Evolutionary conservation across 2,329 filamentous ascomycete species (phyloP), one percentile per base, ranked within the genome.

Genomic region (Arthrobotrys pseudoclavata): DNA sequence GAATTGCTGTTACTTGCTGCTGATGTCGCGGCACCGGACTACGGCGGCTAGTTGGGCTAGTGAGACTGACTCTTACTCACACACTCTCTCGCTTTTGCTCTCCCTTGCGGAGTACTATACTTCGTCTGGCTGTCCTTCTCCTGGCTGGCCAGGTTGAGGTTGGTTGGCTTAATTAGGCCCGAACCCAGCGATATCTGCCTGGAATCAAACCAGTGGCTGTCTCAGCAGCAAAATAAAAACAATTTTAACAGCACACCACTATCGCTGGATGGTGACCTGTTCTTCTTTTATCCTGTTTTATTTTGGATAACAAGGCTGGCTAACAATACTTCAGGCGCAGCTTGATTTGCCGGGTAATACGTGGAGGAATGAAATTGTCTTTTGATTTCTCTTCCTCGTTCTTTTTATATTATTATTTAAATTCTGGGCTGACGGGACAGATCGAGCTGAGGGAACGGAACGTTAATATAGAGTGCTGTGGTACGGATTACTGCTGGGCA

Each of bases 401-500:
- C 24, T 29, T 29, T 60, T 42, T 34, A n/a, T 55, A 31, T 45
- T 63, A 24, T 53, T 31, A 31, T 29, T 29, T 31, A 1, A n/a
- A 26, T 47, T 18, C 29, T 47, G 18, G 40, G 60, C 69, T 74
- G 61, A 72, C 45, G 57, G 15, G 13, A 40, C 37, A 13, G 37
- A 48, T 22, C 12, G 42, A 47, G 42, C 42, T 47, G 57, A 50
- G 20, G 31, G 42, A 53, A n/a, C 4, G 20, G 62, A 76, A 76
- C 66, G 72, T 70, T 61, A 64, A 76, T 76, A 76, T 76, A 76
- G 67, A 76, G 47, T 66, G 57, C 40, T 29, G 72, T 76, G 13
- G 60, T 63, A 76, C 72, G 42, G 48, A 76, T 20, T 45, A 24
- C 53, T 61, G 22, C 72, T 76, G 66, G 72, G 72, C 72, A 60